phyloP scores from a whole-genome alignment of 148 eudicot genomes.

The Fallopia convolvulus region DNA sequence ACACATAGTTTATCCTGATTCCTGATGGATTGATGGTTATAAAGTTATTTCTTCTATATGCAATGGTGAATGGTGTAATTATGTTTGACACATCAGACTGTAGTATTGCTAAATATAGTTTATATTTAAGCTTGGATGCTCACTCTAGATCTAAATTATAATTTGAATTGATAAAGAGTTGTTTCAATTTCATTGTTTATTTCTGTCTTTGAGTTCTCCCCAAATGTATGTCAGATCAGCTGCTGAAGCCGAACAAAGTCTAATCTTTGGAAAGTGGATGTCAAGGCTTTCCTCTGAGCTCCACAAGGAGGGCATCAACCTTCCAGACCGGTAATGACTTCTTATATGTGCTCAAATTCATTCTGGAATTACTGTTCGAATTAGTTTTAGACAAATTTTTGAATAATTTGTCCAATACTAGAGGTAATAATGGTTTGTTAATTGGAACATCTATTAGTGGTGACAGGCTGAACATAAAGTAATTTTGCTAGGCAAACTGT shows the following conservation, averaged over 20 bases:
- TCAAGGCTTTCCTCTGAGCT: constrained; percentile 38
- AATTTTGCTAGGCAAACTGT: too few species aligned
- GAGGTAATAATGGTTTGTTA: neutral
- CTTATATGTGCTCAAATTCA: neutral
- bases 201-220: neutral
- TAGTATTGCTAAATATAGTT: neutral
- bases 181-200: neutral
- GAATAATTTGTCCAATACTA: neutral
- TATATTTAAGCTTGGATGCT: neutral
- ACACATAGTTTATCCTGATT: neutral
- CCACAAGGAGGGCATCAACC: constrained; percentile 41
- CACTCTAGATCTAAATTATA: neutral
- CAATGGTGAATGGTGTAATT: neutral
- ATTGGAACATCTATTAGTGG: neutral
- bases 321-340: constrained; percentile 45
- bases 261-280: constrained; percentile 30
- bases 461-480: neutral
- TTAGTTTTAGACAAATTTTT: neutral
- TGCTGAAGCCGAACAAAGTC: constrained; percentile 17
- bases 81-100: neutral
- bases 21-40: neutral
- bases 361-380: neutral
- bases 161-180: neutral
- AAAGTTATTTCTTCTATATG: neutral
- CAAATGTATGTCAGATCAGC: constrained; percentile 19